Base-by-base conservation (phyloP, 305 asterid genomes). In the Striga hermonthica region DNA sequence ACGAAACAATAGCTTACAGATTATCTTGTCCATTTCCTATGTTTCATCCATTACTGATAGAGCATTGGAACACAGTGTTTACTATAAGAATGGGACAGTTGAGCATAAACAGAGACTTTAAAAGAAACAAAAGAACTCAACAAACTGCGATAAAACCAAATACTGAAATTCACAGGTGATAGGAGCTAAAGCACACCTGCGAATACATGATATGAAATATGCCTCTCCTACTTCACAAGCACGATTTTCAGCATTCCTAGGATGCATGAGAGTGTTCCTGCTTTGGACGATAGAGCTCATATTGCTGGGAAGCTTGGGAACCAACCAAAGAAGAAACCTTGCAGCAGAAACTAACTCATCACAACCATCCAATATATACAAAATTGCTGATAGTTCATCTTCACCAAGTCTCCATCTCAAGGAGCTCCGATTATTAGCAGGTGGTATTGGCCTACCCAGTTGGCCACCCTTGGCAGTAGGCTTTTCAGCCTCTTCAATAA, bases 251-350 rank as follows among this genome's bases (percentile, higher is more conserved):
- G 84, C 44, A 57, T 70, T 76, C 79, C 84, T 81, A 44, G 88
- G 86, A 77, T 77, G 79, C 74, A 77, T 74, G 77, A 68, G 50
- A 59, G 57, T 62, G 65, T 78, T 88, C 73, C 90, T 73, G 68
- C 83, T 75, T 57, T 82, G 87, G 72, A 82, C 68, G 34, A 78
- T 60, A 71, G 81, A 69, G 62, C 75, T 77, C 48, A 87, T 70
- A 70, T 67, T 75, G 73, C 86, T 74, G 40, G 73, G 88, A 78
- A 82, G 84, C 79, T 84, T 89, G 12, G 90, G 92, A 74, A 86
- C 77, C 89, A 89, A 76, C 92, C 90, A 86, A 11, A 83, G 72
- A 71, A 89, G 92, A 80, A 89, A 84, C 83, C 80, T 78, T 68
- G 68, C 72, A 6, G 89, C 90, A 58, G 83, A 78, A 69, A 83